A percentile compares a stretch with the other conserved stretches of the same genome.
Evolutionary conservation across 208 protist genomes (phyloP).

Genomic region (Naegleria fowleri): DNA sequence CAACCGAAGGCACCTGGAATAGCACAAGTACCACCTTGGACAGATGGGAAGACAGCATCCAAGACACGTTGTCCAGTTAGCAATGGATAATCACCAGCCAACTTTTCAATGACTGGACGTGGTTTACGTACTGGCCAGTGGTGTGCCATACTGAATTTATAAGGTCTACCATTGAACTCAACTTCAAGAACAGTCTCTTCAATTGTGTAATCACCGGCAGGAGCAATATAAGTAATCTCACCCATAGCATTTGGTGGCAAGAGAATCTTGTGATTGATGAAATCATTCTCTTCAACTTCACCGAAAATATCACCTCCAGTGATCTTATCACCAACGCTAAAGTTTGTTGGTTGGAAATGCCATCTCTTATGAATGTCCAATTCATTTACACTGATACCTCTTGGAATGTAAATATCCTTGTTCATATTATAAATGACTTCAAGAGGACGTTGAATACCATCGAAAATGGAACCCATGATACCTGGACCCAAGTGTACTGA

Average conservation of each 20-base stretch:
- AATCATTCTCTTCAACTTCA: slow-evolving; percentile 88
- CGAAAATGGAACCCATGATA: slow-evolving; percentile 98
- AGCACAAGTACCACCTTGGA: slow-evolving; percentile 98
- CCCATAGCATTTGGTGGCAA: slow-evolving; percentile 82
- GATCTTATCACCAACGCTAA: slow-evolving; percentile 90
- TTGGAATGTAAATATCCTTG: slow-evolving; percentile 97
- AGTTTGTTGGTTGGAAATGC: slow-evolving; percentile 81
- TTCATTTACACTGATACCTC: slow-evolving; percentile 90
- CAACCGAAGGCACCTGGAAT: slow-evolving; percentile 99
- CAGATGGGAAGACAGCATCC: slow-evolving; percentile 97
- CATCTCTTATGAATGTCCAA: slow-evolving; percentile 87
- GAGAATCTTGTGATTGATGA: slow-evolving; percentile 96
- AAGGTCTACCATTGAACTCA: slow-evolving; percentile 65
- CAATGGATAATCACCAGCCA: slow-evolving; percentile 89
- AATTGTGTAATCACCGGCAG: slow-evolving; percentile 84
- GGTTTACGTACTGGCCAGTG: slow-evolving; percentile 93
- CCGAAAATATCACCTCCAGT: slow-evolving; percentile 94
- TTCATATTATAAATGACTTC: slow-evolving; percentile 84
- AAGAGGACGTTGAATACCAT: slow-evolving; percentile 99
- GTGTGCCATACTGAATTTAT: slow-evolving; percentile 86
- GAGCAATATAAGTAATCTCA: slow-evolving; percentile 82
- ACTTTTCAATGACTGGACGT: slow-evolving; percentile 86
- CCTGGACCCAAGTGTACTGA: slow-evolving; percentile 99
- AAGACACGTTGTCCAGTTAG: slow-evolving; percentile 99
- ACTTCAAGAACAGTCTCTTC: slow-evolving; percentile 81